A percentile compares a stretch with the other conserved stretches of the same genome.
Conservation (phyloP, 208 protist genomes). For the Spongospora subterranea region DNA sequence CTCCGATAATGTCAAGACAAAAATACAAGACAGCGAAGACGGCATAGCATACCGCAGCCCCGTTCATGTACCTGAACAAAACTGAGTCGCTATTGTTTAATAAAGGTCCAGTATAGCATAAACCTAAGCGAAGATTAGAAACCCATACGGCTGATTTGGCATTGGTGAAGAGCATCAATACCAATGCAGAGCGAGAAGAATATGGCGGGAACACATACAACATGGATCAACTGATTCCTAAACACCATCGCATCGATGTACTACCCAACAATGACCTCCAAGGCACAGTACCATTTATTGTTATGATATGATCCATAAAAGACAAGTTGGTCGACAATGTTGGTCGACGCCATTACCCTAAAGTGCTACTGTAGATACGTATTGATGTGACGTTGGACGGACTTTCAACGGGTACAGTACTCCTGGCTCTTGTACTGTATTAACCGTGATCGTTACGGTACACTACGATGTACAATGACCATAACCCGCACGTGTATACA, state of each 20-base stretch:
- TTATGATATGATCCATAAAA: not conserved
- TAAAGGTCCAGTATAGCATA: not conserved
- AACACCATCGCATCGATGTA: not conserved
- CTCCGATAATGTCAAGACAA: not conserved
- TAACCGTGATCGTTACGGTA: no score
- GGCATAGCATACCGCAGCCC: not conserved
- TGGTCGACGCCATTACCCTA: no score
- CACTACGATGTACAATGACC: no score
- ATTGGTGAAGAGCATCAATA: not conserved
- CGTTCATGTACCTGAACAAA: not conserved
- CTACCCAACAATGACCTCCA: not conserved
- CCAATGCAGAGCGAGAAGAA: not conserved
- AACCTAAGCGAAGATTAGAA: not conserved
- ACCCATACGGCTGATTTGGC: not conserved
- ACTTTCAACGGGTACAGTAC: no score
- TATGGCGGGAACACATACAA: not conserved
- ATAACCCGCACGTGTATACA: no score
- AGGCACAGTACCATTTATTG: not conserved
- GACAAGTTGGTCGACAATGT: not conserved
- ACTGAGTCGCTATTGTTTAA: not conserved
- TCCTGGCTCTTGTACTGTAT: no score
- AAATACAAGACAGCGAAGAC: not conserved
- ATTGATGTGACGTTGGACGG: no score
- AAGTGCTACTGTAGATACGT: no score
- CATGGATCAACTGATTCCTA: not conserved